phyloP scores from a whole-genome alignment of 805 yeast species.

The Candida golubevii region DNA sequence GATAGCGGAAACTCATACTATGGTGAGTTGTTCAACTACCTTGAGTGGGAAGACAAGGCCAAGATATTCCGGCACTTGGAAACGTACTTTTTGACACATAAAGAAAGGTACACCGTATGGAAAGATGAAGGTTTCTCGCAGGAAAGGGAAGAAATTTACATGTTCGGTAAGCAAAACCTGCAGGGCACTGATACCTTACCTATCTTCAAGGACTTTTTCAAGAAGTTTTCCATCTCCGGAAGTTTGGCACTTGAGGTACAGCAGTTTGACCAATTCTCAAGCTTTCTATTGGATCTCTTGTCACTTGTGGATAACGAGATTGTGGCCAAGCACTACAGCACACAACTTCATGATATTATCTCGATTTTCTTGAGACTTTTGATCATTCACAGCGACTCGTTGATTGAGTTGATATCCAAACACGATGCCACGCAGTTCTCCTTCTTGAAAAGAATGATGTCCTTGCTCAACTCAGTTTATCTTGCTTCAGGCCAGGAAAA shows the following conservation, averaged over 20 bases:
- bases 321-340: constrained; percentile 3
- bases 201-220: constrained; percentile 41
- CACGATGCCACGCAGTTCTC: constrained; percentile 40
- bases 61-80: constrained; percentile 27
- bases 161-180: not conserved
- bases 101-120: constrained; percentile 8
- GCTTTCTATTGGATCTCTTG: constrained; percentile 21
- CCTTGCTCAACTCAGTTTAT: constrained; percentile 41
- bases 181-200: constrained; percentile 28
- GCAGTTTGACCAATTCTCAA: constrained; percentile 22
- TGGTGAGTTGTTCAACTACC: constrained; percentile 36
- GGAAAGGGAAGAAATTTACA: not conserved
- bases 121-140: not conserved
- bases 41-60: constrained; percentile 28
- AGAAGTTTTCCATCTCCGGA: constrained; percentile 40
- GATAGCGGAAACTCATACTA: constrained; percentile 30
- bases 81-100: constrained; percentile 21
- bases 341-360: constrained; percentile 28
- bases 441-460: constrained; percentile 45
- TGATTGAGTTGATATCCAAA: constrained; percentile 41
- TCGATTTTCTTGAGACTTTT: constrained; percentile 50
- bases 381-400: constrained; percentile 51
- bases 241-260: constrained; percentile 18
- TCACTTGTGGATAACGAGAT: constrained; percentile 11
- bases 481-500: constrained; percentile 39